These are phyloP conservation scores for Ceriops decandra DNA, from an alignment of 345 rosid genomes.

Conservation along the genomic window DNA sequence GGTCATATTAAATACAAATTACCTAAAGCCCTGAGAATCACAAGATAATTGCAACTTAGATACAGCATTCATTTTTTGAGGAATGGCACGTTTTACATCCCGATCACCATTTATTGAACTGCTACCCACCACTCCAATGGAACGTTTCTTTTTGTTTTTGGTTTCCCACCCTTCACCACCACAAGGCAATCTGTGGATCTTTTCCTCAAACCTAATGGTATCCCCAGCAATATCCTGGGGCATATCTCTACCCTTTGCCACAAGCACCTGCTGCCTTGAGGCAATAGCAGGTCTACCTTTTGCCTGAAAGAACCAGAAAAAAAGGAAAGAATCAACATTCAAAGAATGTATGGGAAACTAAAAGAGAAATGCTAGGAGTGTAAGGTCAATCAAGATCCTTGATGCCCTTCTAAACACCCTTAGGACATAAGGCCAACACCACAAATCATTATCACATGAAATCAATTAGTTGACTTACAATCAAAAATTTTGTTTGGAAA, in stretches of 20 bases:
- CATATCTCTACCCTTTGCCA: slow-evolving; percentile 64
- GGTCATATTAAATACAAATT: slow-evolving; percentile 10
- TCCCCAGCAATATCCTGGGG: slow-evolving; percentile 51
- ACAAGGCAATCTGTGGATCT: slow-evolving; percentile 71
- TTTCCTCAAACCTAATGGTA: slow-evolving; percentile 58
- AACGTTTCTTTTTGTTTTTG: slow-evolving; percentile 84
- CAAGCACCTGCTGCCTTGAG: slow-evolving; percentile 50
- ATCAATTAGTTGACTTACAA: background rate
- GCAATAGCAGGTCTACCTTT: slow-evolving; percentile 45
- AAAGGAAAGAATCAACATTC: background rate
- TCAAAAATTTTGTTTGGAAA: background rate
- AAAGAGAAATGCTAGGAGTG: background rate
- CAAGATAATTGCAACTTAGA: slow-evolving; percentile 57
- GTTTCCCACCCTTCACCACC: slow-evolving; percentile 95
- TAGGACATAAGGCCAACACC: background rate
- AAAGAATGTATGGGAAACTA: background rate
- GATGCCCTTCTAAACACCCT: background rate
- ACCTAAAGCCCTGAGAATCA: slow-evolving; percentile 79
- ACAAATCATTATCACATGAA: background rate
- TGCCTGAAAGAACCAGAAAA: slow-evolving; percentile 35
- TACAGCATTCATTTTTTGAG: slow-evolving; percentile 51
- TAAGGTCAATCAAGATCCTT: background rate
- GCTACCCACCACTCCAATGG: slow-evolving; percentile 70
- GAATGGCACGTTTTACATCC: slow-evolving; percentile 54
- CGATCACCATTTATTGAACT: slow-evolving; percentile 62